Evolutionary conservation across 23 red algal species (phyloP).

Genomic region (Agarophyton chilense): DNA sequence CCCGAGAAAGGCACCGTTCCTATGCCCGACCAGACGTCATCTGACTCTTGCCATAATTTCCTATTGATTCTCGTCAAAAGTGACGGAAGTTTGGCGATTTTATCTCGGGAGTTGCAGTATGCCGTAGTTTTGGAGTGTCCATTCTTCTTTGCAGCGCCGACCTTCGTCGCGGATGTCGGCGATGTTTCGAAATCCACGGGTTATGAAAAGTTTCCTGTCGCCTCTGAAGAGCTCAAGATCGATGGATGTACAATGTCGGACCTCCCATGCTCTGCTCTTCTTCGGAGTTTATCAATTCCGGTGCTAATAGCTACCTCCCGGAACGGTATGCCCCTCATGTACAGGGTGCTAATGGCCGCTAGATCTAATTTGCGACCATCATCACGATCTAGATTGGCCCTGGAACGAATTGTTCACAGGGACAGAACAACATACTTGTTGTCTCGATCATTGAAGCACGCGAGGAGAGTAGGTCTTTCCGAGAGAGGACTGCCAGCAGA

Average conservation of each 20-base stretch:
- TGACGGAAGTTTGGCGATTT: conserved; percentile 14
- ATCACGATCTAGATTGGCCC: conserved; percentile 18
- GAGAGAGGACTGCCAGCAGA: background rate
- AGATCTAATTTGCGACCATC: background rate
- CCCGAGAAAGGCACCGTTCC: conserved; percentile 13
- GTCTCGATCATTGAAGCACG: conserved; percentile 19
- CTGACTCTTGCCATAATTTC: background rate
- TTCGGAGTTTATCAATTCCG: conserved; percentile 45
- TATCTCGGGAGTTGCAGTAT: conserved; percentile 29
- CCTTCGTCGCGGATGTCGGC: conserved; percentile 12
- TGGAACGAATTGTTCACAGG: conserved; percentile 53
- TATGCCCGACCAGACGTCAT: background rate
- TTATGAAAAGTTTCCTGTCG: background rate
- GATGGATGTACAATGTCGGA: conserved; percentile 17
- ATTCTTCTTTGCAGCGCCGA: conserved; percentile 43
- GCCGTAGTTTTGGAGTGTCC: conserved; percentile 37
- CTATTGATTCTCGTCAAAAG: conserved; percentile 21
- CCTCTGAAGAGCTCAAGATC: conserved; percentile 22
- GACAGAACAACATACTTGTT: conserved; percentile 50
- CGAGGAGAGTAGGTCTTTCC: background rate
- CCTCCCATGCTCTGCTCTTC: conserved; percentile 30
- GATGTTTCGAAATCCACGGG: background rate
- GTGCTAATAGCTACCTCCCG: conserved; percentile 53
- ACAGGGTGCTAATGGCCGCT: conserved; percentile 54
- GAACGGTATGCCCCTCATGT: conserved; percentile 67